phyloP scores from a whole-genome alignment of 805 yeast genomes.

The Nematodospora valgi region DNA sequence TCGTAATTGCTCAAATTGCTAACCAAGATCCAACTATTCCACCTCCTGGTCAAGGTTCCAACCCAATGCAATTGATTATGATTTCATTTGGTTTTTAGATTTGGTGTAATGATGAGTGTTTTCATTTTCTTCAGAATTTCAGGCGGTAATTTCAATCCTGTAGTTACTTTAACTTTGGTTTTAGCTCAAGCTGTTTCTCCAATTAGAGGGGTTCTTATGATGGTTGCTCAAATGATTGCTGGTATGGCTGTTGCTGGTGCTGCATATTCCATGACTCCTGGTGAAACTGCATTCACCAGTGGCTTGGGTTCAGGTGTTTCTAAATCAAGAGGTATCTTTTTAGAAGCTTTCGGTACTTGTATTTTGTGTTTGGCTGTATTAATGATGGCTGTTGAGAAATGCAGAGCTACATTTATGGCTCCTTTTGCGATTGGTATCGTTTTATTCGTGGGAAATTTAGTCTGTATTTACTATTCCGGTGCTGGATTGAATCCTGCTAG shows the following conservation, averaged over 20 bases:
- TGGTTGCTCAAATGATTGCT: conserved; percentile 68
- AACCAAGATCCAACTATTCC: conserved; percentile 45
- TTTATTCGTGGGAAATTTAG: conserved; percentile 75
- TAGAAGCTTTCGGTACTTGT: conserved; percentile 79
- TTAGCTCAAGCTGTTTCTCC: conserved; percentile 73
- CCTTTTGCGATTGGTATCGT: conserved; percentile 83
- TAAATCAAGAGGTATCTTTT: conserved; percentile 68
- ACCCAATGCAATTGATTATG: conserved; percentile 70
- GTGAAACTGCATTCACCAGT: conserved; percentile 67
- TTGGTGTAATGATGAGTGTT: conserved; percentile 74
- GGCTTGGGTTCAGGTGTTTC: conserved; percentile 70
- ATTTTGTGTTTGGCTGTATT: conserved; percentile 72
- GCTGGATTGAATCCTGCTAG: conserved; percentile 93
- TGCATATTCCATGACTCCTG: conserved; percentile 82
- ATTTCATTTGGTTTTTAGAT: conserved; percentile 85
- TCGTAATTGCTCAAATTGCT: conserved; percentile 79
- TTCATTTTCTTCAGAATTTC: conserved; percentile 69
- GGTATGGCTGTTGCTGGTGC: conserved; percentile 94
- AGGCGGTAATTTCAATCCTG: conserved; percentile 90
- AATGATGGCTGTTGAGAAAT: conserved; percentile 81
- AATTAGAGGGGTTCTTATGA: conserved; percentile 62
- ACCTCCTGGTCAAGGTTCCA: conserved; percentile 36
- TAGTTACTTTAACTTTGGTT: conserved; percentile 73
- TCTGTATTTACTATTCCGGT: conserved; percentile 80
- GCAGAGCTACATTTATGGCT: conserved; percentile 70